phyloP scores from a whole-genome alignment of 345 rosid genomes.

The Arabis alpina region DNA sequence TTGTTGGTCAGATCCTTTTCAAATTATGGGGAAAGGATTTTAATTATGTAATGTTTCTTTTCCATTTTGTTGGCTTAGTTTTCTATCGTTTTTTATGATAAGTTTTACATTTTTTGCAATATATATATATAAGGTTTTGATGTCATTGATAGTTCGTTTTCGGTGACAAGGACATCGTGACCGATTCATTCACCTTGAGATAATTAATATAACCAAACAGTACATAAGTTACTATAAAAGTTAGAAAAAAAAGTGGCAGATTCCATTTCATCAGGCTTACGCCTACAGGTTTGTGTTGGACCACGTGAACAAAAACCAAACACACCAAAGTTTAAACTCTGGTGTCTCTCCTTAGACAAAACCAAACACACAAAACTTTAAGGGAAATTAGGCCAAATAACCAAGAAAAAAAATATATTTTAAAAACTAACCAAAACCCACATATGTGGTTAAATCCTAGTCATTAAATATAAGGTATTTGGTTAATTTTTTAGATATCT shows the following conservation, averaged over 20 bases:
- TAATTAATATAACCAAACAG: conserved; percentile 8
- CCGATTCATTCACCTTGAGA: conserved; percentile 13
- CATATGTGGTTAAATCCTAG: too few species aligned
- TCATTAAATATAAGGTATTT: too few species aligned
- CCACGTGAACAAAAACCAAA: conserved; percentile 11
- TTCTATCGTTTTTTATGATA: background rate
- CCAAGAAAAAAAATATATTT: too few species aligned
- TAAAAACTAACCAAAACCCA: too few species aligned
- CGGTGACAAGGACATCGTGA: background rate
- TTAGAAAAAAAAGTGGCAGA: background rate
- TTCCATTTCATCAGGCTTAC: background rate
- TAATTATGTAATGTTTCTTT: background rate
- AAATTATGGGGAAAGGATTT: background rate
- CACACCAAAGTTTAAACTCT: background rate
- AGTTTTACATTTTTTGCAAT: too few species aligned
- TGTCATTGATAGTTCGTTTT: background rate
- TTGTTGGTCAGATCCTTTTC: conserved; percentile 4
- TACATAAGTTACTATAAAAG: background rate
- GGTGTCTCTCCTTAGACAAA: background rate
- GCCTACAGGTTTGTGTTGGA: conserved; percentile 12
- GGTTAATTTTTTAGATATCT: too few species aligned
- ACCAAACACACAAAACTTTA: too few species aligned
- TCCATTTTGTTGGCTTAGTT: background rate
- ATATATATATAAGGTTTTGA: too few species aligned
- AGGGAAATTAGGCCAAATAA: too few species aligned